Conservation (phyloP, 1,139 yeast genomes). For the Kodamaea sp. region DNA sequence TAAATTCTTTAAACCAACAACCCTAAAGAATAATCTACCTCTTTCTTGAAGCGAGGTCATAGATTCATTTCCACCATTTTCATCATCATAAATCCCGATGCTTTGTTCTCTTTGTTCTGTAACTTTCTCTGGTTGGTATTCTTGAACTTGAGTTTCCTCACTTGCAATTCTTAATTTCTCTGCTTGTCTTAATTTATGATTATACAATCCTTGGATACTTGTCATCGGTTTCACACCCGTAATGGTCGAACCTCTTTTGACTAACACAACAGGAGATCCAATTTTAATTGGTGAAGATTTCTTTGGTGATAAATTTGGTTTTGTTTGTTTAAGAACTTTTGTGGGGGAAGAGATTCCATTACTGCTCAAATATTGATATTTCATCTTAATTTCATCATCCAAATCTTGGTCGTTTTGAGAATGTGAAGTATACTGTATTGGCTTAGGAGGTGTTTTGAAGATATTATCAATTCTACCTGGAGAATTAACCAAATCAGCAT, state of each 20-base stretch:
- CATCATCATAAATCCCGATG: constrained; percentile 1
- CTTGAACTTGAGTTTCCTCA: constrained; percentile 11
- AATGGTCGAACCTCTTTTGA: constrained; percentile 29
- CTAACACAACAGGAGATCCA: constrained; percentile 37
- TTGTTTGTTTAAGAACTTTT: constrained; percentile 1
- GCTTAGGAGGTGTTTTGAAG: constrained; percentile 29
- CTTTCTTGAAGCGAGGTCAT: constrained; percentile 38
- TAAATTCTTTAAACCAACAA: constrained; percentile 57
- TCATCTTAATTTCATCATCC: constrained; percentile 14
- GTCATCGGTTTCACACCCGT: constrained; percentile 18
- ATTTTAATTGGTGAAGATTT: constrained; percentile 35
- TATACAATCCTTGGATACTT: constrained; percentile 16
- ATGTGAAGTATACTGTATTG: constrained; percentile 1
- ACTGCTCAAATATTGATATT: constrained; percentile 12
- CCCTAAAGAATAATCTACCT: constrained; percentile 71
- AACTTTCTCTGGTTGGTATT: constrained; percentile 5
- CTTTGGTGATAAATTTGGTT: constrained; percentile 9
- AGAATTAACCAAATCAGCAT: constrained; percentile 28
- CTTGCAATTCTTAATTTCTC: constrained; percentile 7
- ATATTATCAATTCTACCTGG: constrained; percentile 14
- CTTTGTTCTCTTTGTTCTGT: constrained; percentile 2
- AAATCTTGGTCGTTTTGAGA: constrained; percentile 12
- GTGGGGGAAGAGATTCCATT: constrained; percentile 5
- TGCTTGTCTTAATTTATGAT: constrained; percentile 23
- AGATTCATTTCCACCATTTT: constrained; percentile 6